Evolutionary conservation across 768 basidiomycete genomes (phyloP).

Genomic region (Pholiota microspora): DNA sequence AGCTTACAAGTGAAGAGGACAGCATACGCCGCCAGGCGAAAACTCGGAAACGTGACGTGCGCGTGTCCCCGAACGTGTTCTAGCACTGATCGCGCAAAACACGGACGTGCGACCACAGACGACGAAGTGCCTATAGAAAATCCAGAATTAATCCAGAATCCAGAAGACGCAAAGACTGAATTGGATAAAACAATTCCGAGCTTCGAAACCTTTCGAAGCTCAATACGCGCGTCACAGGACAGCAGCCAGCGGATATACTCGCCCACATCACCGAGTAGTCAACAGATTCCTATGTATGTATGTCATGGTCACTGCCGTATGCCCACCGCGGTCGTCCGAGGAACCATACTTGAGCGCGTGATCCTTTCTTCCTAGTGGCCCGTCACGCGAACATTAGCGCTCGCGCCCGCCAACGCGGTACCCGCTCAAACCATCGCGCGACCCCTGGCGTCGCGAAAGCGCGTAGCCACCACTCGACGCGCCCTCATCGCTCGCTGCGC

Average conservation of each 20-base stretch:
- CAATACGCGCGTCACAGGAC: not conserved
- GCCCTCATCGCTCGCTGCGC: not conserved
- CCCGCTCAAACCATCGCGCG: not conserved
- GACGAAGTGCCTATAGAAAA: not conserved
- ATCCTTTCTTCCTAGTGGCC: too few relatives aligned
- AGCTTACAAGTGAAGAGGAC: too few relatives aligned
- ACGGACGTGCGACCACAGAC: not conserved
- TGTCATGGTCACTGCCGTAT: too few relatives aligned
- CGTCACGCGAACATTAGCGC: too few relatives aligned
- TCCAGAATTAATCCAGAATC: too few relatives aligned
- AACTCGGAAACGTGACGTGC: not conserved
- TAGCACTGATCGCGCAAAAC: not conserved
- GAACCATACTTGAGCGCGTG: too few relatives aligned
- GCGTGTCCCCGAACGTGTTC: too few relatives aligned
- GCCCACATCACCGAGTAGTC: not conserved
- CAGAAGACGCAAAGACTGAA: too few relatives aligned
- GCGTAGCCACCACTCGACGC: not conserved
- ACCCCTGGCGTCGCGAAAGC: not conserved
- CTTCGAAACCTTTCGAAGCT: too few relatives aligned
- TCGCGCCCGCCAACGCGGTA: not conserved
- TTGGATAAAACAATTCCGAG: too few relatives aligned
- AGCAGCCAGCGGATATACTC: not conserved
- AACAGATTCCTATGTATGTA: not conserved
- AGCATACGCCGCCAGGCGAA: not conserved
- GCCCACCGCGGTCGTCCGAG: too few relatives aligned